Conservation (phyloP, 2,329 filamentous ascomycete genomes). For the Akanthomyces uredinophilus region DNA sequence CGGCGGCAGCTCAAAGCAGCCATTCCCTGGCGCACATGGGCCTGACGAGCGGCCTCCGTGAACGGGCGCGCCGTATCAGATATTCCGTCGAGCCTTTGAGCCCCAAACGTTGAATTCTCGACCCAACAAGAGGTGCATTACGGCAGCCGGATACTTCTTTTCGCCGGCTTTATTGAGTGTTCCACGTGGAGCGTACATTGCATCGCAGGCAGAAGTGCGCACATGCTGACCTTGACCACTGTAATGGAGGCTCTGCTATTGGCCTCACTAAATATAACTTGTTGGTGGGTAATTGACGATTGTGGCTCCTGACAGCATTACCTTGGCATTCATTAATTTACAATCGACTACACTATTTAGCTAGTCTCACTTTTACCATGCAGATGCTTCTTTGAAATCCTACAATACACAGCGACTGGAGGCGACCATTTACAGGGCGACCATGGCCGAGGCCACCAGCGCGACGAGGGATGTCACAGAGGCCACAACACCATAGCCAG, state of each 20-base stretch:
- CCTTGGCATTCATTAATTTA: background rate
- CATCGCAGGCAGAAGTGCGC: background rate
- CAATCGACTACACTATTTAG: background rate
- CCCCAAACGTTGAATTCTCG: background rate
- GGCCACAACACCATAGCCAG: slow-evolving; percentile 33
- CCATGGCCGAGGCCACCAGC: slow-evolving; percentile 46
- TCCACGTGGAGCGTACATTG: background rate
- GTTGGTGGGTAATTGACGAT: background rate
- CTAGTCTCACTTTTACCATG: background rate
- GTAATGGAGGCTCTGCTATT: slow-evolving; percentile 3
- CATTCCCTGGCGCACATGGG: slow-evolving; percentile 15
- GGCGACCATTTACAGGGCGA: slow-evolving; percentile 41
- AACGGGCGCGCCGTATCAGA: background rate
- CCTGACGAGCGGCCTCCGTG: slow-evolving; percentile 1
- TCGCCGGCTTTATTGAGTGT: background rate
- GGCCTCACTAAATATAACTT: background rate
- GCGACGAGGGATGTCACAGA: slow-evolving; percentile 28
- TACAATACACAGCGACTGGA: background rate
- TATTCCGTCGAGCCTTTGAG: background rate
- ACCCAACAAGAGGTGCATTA: background rate
- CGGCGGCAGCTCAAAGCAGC: background rate
- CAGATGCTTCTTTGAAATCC: background rate
- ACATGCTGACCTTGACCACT: background rate
- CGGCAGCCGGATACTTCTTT: background rate
- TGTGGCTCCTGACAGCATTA: background rate